Evolutionary conservation across 495 filamentous ascomycete genomes (phyloP), one percentile per base, ranked within the genome.

Genomic region (Aeminium ludgeri): DNA sequence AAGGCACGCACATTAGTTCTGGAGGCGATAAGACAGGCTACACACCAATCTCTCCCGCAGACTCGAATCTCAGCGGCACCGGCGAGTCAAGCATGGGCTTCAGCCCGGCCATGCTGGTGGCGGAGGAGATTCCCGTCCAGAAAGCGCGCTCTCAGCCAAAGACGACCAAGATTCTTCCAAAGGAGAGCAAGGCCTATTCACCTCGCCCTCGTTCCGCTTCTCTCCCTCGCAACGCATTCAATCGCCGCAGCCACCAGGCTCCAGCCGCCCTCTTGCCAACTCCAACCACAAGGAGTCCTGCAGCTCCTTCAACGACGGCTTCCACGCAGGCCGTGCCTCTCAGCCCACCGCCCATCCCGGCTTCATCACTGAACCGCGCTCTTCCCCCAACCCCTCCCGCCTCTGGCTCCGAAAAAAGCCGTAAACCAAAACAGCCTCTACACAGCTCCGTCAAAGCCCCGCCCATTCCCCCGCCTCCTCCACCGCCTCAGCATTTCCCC

Each of bases 101-200:
- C 8, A 51, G 48, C n/a, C 53, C 55, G 3, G 45, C 54, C 18
- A 51, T 52, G 46, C 51, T 56, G 6, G 49, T 54, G 10, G 53
- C 53, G 2, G 53, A 55, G 31, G 40, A 49, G 34, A 44, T 53
- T 30, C 55, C 53, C 15, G 29, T 51, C 12, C 28, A 35, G 11
- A 51, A 47, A 27, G 27, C 37, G 25, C 46, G 40, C 23, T 20
- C 32, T 5, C 32, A 37, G 34, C 29, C 33, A 6, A 49, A 44
- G 37, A 46, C 50, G 2, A 46, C 48, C 7, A 37, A 40, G 15
- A 36, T 50, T 7, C 16, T 52, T 5, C 19, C 52, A 10, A 41
- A 39, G 19, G 40, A 51, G 1, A 30, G 41, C 33, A 45, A 43
- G 34, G 33, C 38, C 6, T 51, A 48, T 45, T 36, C 37, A n/a